Base-by-base conservation (phyloP, 192 early-diverging fungal species). In the Allomyces macrogynus region DNA sequence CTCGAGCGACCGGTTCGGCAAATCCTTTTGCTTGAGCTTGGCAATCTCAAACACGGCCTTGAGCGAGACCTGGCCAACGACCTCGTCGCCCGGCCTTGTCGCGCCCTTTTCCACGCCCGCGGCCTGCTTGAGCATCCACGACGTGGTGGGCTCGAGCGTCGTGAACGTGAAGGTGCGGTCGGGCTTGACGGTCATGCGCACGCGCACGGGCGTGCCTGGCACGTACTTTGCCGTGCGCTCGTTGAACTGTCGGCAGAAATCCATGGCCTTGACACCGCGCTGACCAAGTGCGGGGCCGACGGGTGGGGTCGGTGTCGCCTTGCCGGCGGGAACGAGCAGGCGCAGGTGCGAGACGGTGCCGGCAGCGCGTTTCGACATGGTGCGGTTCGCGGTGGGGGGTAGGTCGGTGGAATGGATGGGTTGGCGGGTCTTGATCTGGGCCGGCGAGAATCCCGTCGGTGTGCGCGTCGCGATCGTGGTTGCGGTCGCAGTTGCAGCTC, bases 241-340 rank as follows among this genome's bases (percentile, higher is more conserved):
- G 79, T 91, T 98, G 78, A 98, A 98, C 70, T 86, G 86, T 78
- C 93, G 95, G 78, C 92, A 95, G 73, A 98, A 98, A 73, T 98
- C 95, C 80, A 98, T 95, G 43, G 90, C 85, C 74, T 95, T 95
- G 62, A 98, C 89, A 72, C 95, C 95, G 57, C 91, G 86, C 70
- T 91, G 90, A 73, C 95, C 95, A 18, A 98, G 84, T 5, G 91
- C 92, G 44, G 95, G 93, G 24, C 95, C 93, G 60, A 95, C 87
- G 8, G 94, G 91, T 10, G 92, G 91, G 25, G 88, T 81, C 8
- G 95, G 95, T 24, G 89, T 87, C 8, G 95, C 95, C 74, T 97
- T 97, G 63, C 89, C 95, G 4, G 92, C 89, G 25, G 87, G 83
- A 32, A 93, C 85, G 61, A 91, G 77, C 32, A 95, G 75, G 64